Conservation (phyloP, 1,139 yeast genomes). For the Candida glucosophila region DNA sequence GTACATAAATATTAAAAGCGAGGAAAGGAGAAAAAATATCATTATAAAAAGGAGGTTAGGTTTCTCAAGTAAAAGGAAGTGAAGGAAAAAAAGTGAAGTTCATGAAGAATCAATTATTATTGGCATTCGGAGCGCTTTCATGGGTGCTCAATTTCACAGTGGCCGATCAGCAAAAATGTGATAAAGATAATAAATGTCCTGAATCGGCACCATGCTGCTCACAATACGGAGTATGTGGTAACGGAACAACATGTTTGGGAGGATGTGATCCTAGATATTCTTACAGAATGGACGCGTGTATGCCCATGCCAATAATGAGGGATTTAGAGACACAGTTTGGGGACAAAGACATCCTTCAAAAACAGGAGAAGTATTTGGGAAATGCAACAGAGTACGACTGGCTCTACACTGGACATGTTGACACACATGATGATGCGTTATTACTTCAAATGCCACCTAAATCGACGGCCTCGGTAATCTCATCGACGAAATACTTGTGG, state of each 20-base stretch:
- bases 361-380: slow-evolving; percentile 51
- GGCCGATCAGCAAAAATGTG: slow-evolving; percentile 33
- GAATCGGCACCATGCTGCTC: slow-evolving; percentile 72
- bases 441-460: slow-evolving; percentile 70
- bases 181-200: slow-evolving; percentile 51
- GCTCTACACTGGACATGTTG: slow-evolving; percentile 66
- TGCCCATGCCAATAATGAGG: slow-evolving; percentile 48
- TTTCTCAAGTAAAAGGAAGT: too few relatives aligned
- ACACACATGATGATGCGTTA: slow-evolving; percentile 45
- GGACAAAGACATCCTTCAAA: slow-evolving; percentile 18
- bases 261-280: slow-evolving; percentile 73
- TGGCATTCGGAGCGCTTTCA: neutral
- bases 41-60: too few relatives aligned
- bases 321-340: slow-evolving; percentile 29
- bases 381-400: slow-evolving; percentile 61
- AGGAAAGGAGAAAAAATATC: too few relatives aligned
- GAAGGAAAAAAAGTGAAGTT: too few relatives aligned
- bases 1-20: too few relatives aligned
- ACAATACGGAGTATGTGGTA: slow-evolving; percentile 78
- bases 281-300: slow-evolving; percentile 53
- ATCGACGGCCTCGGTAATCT: slow-evolving; percentile 73
- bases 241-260: slow-evolving; percentile 71
- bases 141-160: neutral
- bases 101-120: neutral
- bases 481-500: slow-evolving; percentile 78